Evolutionary conservation across 352 stramenopile species (phyloP), one percentile per base, ranked within the genome.

Genomic region (Peronospora destructor): DNA sequence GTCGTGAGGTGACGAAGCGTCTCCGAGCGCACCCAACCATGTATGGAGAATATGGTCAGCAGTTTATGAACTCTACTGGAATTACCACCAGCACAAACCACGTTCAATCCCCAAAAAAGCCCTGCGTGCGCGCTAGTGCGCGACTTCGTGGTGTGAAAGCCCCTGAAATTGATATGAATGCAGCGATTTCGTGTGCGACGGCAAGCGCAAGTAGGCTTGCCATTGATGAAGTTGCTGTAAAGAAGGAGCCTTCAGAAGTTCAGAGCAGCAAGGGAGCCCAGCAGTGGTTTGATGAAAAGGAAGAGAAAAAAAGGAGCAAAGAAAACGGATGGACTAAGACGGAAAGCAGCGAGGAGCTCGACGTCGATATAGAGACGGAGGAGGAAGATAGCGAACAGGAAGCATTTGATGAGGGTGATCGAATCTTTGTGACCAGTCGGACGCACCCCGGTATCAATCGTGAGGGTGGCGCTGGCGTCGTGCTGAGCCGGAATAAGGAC

Each of bases 361-460:
- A 26, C 17, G 29, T 59, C 25, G 21, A 47, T 0, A 34, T 56
- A 17, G 42, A 49, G 7, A 21, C 59, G 6, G 85, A 73, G 6
- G 85, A 73, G 26, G 41, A 71, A 7, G 53, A 71, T 14, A 64
- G 56, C 3, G 78, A 83, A 23, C 42, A 52, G n/a, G 53, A 59
- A 11, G 33, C 62, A 9, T 93, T 87, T 51, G 42, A 68, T 4
- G 58, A 73, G 6, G 79, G 74, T 2, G 78, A 85, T 34, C 68
- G 66, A 8, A 72, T 94, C 13, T 91, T 94, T 57, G 83, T 94
- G 26, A 59, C 60, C 26, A 71, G 73, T 49, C 76, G 81, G 11
- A 90, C 80, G 39, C 67, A 72, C 28, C 83, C 80, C 26, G 83
- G 83, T 10, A 80, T 94, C 37, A 94, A 94, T 68, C 84, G 84